Base-by-base conservation (phyloP, 2,329 filamentous ascomycete species). In the Penicillium sp. region DNA sequence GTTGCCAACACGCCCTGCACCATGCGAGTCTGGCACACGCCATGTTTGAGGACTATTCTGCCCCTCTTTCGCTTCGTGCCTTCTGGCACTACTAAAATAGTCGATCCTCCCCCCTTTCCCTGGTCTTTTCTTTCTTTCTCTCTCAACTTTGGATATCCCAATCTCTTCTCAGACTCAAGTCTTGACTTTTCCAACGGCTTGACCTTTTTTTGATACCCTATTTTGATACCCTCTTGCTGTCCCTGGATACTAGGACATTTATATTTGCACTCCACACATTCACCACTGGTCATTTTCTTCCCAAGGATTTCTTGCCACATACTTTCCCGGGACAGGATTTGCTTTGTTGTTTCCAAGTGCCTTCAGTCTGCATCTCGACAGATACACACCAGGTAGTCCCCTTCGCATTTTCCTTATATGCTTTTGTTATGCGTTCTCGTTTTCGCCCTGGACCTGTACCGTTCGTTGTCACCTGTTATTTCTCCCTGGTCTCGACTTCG, bases 331-430 rank as follows among this genome's bases (percentile, higher is more conserved):
- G 51, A 60, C 50, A 57, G 56, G 59, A 62, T 54, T 52, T 57
- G 48, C 50, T 55, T 59, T 63, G 43, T 54, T 52, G 44, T 55
- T 54, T 40, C 49, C 47, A 45, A 53, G 55, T 51, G 16, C 40
- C 17, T 47, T 39, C 43, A 50, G 47, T 52, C 48, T 48, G 45
- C 46, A 45, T 33, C 17, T 25, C 52, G 49, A 45, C 51, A 46
- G 47, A 55, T 53, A 57, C 39, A 57, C 53, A 60, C 57, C 61
- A 68, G 65, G 65, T 68, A 68, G 65, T 57, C 51, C 58, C 62
- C 62, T 54, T 55, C 50, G 56, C 51, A 48, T 54, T 62, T 60
- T 54, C 48, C 47, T 55, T 56, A 41, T 45, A 42, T 54, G 30
- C 28, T 40, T 46, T 36, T 47, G 47, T 48, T 47, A 44, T 46